These are phyloP conservation scores for Pleoardoris graminearum DNA, from an alignment of 2,329 filamentous ascomycete genomes.

Conservation along the genomic window DNA sequence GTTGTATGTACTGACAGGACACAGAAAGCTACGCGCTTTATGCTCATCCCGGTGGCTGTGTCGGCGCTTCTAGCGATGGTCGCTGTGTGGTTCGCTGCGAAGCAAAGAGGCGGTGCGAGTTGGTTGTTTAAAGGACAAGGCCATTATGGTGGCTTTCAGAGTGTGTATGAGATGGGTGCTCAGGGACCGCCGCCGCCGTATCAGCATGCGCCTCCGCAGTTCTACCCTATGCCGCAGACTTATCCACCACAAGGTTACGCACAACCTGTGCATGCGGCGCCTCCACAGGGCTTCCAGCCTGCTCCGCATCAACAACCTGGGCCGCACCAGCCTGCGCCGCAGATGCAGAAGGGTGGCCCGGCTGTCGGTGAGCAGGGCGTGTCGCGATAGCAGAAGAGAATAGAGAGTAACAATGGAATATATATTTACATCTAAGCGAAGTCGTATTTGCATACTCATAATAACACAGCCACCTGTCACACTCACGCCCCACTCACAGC, in stretches of 20 bases:
- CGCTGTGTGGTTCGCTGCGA: constrained; percentile 25
- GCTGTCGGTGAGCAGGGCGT: background rate
- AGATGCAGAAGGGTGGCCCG: background rate
- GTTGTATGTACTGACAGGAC: background rate
- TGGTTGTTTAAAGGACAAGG: constrained; percentile 36
- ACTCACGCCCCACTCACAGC: background rate
- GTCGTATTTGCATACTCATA: no score
- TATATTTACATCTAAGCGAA: background rate
- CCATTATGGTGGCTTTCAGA: constrained; percentile 32
- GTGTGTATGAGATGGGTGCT: constrained; percentile 31
- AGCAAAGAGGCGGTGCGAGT: constrained; percentile 28
- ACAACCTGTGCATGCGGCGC: background rate
- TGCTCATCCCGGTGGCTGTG: constrained; percentile 29
- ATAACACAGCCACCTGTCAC: no score
- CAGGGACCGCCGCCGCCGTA: constrained; percentile 7
- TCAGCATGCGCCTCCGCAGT: constrained; percentile 1
- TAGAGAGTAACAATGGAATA: background rate
- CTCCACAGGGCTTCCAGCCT: background rate
- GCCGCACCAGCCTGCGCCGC: background rate
- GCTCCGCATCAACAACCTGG: background rate
- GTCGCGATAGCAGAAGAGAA: background rate
- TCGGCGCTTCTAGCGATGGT: constrained; percentile 23
- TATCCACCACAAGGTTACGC: background rate
- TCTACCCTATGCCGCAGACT: background rate
- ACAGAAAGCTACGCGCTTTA: constrained; percentile 30